Percentiles rank a stretch among this genome's conserved stretches.
phyloP scores from a whole-genome alignment of 2,329 filamentous ascomycete species.

The Arthrinium puccinioides region DNA sequence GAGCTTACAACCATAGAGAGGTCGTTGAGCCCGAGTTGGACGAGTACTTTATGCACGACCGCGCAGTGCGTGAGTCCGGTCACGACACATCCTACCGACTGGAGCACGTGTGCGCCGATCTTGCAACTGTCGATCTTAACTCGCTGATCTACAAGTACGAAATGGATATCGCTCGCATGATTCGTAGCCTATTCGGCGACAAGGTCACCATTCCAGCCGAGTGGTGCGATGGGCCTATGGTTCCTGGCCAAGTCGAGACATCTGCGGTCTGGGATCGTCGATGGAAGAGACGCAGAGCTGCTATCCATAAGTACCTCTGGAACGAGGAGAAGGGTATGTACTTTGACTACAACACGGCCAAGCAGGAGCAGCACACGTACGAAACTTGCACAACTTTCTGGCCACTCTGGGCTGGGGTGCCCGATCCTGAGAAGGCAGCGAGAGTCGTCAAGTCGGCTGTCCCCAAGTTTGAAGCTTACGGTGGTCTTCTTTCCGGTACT shows the following conservation, averaged over 20 bases:
- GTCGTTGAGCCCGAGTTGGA: constrained; percentile 84
- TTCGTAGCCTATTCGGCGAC: constrained; percentile 79
- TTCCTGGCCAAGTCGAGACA: constrained; percentile 65
- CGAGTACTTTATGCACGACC: constrained; percentile 92
- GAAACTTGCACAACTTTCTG: constrained; percentile 93
- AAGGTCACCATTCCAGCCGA: constrained; percentile 74
- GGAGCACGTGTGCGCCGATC: constrained; percentile 77
- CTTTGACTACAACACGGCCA: constrained; percentile 91
- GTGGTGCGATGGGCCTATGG: constrained; percentile 64
- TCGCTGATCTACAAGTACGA: constrained; percentile 96
- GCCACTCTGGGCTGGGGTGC: constrained; percentile 92
- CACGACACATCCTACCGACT: constrained; percentile 95
- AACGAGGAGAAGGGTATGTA: constrained; percentile 89
- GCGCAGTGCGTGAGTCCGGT: constrained; percentile 90
- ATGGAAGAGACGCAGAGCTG: constrained; percentile 73
- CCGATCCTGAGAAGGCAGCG: constrained; percentile 79
- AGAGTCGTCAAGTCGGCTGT: constrained; percentile 73
- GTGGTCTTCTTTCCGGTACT: constrained; percentile 83
- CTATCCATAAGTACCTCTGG: constrained; percentile 92
- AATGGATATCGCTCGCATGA: constrained; percentile 80
- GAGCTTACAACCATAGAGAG: constrained; percentile 73
- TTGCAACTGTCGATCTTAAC: constrained; percentile 93
- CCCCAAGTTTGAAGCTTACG: constrained; percentile 80
- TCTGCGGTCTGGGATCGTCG: constrained; percentile 88
- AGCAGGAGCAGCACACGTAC: constrained; percentile 73